Percentiles rank a stretch among this genome's conserved stretches.
phyloP scores from a whole-genome alignment of 345 rosid genomes.

The Toxicodendron radicans region DNA sequence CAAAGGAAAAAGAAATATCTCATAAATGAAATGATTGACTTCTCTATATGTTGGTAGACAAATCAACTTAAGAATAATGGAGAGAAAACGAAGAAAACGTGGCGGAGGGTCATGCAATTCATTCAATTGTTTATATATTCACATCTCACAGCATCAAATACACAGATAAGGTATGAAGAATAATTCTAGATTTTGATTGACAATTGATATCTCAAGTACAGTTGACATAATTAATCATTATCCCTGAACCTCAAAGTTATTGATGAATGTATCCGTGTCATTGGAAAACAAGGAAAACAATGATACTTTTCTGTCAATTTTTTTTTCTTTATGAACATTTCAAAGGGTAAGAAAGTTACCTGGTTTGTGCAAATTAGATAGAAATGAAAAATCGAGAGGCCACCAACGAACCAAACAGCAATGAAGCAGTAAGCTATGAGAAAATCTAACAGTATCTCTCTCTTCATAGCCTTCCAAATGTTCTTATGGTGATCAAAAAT shows the following conservation, averaged over 20 bases:
- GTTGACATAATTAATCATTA: background rate
- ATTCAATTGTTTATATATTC: background rate
- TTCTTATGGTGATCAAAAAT: slow-evolving; percentile 40
- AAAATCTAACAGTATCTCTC: slow-evolving; percentile 58
- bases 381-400: slow-evolving; percentile 80
- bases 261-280: background rate
- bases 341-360: slow-evolving; percentile 42
- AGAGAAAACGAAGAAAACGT: background rate
- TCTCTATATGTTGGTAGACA: background rate
- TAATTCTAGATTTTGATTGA: background rate
- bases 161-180: background rate
- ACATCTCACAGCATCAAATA: background rate
- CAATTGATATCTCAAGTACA: background rate
- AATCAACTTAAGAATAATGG: background rate
- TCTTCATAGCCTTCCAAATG: slow-evolving; percentile 61
- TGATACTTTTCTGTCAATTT: background rate
- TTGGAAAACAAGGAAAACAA: background rate
- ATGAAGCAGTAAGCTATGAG: slow-evolving; percentile 84
- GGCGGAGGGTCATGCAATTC: too few species aligned
- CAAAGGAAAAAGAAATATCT: background rate
- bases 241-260: background rate
- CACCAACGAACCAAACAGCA: slow-evolving; percentile 94
- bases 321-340: background rate
- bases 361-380: slow-evolving; percentile 93
- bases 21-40: background rate